Evolutionary conservation across 1,284 basidiomycete genomes (phyloP).

Genomic region (Ustilago nuda): DNA sequence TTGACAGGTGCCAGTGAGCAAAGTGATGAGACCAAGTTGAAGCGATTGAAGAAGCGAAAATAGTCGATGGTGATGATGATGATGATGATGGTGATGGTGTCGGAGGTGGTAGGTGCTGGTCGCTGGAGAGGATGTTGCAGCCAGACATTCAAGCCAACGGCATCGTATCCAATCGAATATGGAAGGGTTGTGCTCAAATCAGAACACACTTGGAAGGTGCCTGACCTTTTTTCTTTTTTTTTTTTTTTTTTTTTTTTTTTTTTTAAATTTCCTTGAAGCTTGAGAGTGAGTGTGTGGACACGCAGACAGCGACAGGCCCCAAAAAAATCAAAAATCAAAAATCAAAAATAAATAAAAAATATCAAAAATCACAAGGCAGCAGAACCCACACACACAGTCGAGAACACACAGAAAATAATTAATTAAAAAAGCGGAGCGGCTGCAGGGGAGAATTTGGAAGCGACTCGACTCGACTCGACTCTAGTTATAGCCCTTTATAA

Average conservation of each 20-base stretch:
- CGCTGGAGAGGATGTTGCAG: neutral
- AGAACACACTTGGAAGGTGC: conserved; percentile 6
- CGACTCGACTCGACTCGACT: too few relatives aligned
- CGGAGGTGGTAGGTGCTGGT: neutral
- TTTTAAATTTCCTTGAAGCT: neutral
- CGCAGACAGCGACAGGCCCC: conserved; percentile 1
- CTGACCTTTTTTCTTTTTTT: neutral
- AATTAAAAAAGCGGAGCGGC: neutral
- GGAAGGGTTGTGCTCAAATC: neutral
- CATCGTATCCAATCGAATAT: neutral
- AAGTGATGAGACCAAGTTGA: conserved; percentile 1
- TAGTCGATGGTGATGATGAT: conserved; percentile 9
- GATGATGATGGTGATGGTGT: conserved; percentile 8
- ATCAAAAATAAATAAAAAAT: conserved; percentile 16
- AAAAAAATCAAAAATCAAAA: conserved; percentile 8
- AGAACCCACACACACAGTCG: conserved; percentile 6
- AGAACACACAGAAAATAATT: conserved; percentile 4
- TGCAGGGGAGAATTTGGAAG: conserved; percentile 29
- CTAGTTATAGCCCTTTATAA: too few relatives aligned
- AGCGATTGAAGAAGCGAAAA: conserved; percentile 4
- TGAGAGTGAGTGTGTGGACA: neutral
- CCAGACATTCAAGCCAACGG: neutral
- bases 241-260: neutral
- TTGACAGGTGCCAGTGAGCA: neutral
- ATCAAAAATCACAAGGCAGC: conserved; percentile 2